A percentile compares a stretch with the other conserved stretches of the same genome.
Conservation (phyloP, 2,329 filamentous ascomycete genomes). For the Botrytis squamosa region DNA sequence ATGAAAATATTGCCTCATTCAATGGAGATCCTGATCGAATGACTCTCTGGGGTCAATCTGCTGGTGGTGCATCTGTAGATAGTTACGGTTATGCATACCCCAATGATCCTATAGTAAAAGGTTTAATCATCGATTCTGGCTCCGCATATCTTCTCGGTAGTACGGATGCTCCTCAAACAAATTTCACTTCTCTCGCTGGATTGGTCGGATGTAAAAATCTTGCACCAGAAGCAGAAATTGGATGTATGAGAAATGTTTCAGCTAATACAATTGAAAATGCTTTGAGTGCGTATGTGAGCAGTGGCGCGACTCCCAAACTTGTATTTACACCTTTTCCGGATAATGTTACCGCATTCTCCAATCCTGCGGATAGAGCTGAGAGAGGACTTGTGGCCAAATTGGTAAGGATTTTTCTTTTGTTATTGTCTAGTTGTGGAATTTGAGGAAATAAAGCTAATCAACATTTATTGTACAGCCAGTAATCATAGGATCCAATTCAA, state of each 20-base stretch:
- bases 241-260: constrained; percentile 34
- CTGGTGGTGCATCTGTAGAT: constrained; percentile 47
- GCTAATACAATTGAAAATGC: constrained; percentile 25
- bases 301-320: constrained; percentile 22
- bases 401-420: constrained; percentile 21
- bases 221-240: constrained; percentile 29
- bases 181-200: constrained; percentile 34
- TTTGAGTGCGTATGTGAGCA: constrained; percentile 24
- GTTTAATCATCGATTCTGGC: constrained; percentile 29
- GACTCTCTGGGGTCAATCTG: constrained; percentile 64
- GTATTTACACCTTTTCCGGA: constrained; percentile 22
- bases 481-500: constrained; percentile 35
- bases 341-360: constrained; percentile 3
- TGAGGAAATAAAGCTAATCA: neutral
- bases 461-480: constrained; percentile 26
- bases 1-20: constrained; percentile 57
- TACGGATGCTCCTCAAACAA: constrained; percentile 25
- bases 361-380: neutral
- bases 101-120: constrained; percentile 33
- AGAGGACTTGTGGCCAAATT: constrained; percentile 20
- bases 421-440: neutral
- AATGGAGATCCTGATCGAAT: constrained; percentile 67
- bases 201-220: constrained; percentile 33
- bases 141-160: constrained; percentile 21
- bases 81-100: constrained; percentile 33